Base-by-base conservation (phyloP, 352 stramenopile species). In the Elongisporangium undulatum region DNA sequence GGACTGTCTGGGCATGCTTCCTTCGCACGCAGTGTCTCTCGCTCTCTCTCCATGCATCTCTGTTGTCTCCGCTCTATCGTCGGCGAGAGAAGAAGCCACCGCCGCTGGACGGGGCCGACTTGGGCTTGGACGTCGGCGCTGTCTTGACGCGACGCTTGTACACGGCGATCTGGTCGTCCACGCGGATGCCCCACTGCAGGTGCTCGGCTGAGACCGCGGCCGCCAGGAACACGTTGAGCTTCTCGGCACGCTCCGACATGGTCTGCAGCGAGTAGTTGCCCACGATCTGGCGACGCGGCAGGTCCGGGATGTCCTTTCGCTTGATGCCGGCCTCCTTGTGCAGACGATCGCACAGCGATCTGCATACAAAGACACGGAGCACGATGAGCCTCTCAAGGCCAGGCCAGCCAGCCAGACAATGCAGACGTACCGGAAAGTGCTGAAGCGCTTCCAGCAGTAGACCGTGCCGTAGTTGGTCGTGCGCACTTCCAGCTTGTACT, bases 101-200 rank as follows among this genome's bases (percentile, higher is more conserved):
- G 39, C 75, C 72, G 51, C 29, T 49, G 41, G 50, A 50, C 51
- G 57, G 55, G 56, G 61, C 51, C 38, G 52, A 21, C 24, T 39
- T 49, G 23, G 51, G 72, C 53, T 19, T 21, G 53, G 59, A 22
- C 69, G 62, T 49, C 39, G 69, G 71, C 10, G 51, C 63, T 51
- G 74, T 75, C 78, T 95, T 95, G 62, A 94, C 87, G 55, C 86
- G 84, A 51, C 84, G 86, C 77, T 95, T 95, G 81, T 95, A 95
- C 17, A 95, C 86, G 29, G 84, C 82, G 51, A 94, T 94, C 58
- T 89, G 80, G 69, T 95, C 84, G 63, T 95, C 86, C 50, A 95
- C 83, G 41, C 82, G 84, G 58, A 95, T 92, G 53, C 86, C 86
- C 86, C 86, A 95, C 66, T 95, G 86, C 58, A 95, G 56, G 59